phyloP scores from a whole-genome alignment of 805 yeast species.

The Candida suzukii region DNA sequence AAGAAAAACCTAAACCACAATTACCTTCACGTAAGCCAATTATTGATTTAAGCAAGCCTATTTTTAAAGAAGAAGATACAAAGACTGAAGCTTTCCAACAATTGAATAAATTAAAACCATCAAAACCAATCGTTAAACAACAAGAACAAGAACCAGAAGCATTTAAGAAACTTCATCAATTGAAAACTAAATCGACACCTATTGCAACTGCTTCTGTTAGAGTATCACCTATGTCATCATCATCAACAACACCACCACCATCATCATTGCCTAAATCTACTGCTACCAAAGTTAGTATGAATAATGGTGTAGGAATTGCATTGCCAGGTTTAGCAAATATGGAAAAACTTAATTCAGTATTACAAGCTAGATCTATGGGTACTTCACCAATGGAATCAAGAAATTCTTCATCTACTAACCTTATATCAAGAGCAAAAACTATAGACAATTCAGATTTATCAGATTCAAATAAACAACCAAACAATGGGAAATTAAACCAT shows the following conservation, averaged over 20 bases:
- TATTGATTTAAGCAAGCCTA: neutral
- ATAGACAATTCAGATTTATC: slow-evolving; percentile 12
- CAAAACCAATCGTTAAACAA: slow-evolving; percentile 11
- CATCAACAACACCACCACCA: neutral
- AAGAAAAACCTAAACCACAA: neutral
- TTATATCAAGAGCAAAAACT: slow-evolving; percentile 3
- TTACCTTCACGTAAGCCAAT: neutral
- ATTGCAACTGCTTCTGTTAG: neutral
- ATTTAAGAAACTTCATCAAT: slow-evolving; percentile 5
- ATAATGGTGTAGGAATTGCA: slow-evolving; percentile 6
- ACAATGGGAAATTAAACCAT: slow-evolving; percentile 29
- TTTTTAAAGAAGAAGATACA: neutral
- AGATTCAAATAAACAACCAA: slow-evolving; percentile 10
- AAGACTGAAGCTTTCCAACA: slow-evolving; percentile 9
- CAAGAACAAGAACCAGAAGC: slow-evolving; percentile 21
- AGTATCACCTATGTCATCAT: neutral
- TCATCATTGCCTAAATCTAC: neutral
- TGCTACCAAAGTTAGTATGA: neutral
- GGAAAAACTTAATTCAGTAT: slow-evolving; percentile 1
- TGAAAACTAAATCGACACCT: neutral
- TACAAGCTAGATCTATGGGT: slow-evolving; percentile 14
- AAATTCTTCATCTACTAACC: slow-evolving; percentile 15
- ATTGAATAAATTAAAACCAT: slow-evolving; percentile 10
- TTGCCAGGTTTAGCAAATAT: slow-evolving; percentile 17
- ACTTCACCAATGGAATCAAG: slow-evolving; percentile 23